Conservation (phyloP, 805 yeast species). For the Torulaspora maleeae region DNA sequence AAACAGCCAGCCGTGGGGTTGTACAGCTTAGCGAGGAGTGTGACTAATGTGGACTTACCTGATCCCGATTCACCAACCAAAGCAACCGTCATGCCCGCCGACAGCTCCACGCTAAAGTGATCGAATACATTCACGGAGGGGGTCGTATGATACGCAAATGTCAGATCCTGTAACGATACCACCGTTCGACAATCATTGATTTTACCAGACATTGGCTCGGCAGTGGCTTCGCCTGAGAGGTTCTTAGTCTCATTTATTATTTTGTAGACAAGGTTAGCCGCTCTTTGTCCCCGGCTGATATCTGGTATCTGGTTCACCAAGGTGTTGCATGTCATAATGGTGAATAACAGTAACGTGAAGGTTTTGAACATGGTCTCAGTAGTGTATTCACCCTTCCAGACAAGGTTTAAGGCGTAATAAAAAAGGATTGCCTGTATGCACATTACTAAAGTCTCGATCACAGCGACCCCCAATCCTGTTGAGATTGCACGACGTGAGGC, state of each 20-base stretch:
- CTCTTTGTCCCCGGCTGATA: conserved; percentile 72
- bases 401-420: conserved; percentile 74
- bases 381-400: conserved; percentile 52
- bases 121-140: conserved; percentile 37
- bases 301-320: conserved; percentile 69
- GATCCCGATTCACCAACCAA: conserved; percentile 84
- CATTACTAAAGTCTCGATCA: conserved; percentile 49
- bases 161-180: conserved; percentile 43
- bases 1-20: conserved; percentile 37
- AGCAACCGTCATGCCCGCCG: conserved; percentile 51
- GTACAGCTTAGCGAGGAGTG: conserved; percentile 53
- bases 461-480: conserved; percentile 65
- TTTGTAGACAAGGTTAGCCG: conserved; percentile 50
- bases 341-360: conserved; percentile 65
- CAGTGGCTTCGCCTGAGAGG: conserved; percentile 4
- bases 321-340: conserved; percentile 59
- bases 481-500: conserved; percentile 51
- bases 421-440: conserved; percentile 68
- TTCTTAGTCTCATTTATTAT: conserved; percentile 29
- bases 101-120: conserved; percentile 42
- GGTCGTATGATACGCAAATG: conserved; percentile 46
- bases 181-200: neutral
- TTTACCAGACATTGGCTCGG: conserved; percentile 1
- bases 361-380: conserved; percentile 61
- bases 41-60: conserved; percentile 79